Conservation (phyloP, 2,329 filamentous ascomycete species). For the Capronia americana region DNA sequence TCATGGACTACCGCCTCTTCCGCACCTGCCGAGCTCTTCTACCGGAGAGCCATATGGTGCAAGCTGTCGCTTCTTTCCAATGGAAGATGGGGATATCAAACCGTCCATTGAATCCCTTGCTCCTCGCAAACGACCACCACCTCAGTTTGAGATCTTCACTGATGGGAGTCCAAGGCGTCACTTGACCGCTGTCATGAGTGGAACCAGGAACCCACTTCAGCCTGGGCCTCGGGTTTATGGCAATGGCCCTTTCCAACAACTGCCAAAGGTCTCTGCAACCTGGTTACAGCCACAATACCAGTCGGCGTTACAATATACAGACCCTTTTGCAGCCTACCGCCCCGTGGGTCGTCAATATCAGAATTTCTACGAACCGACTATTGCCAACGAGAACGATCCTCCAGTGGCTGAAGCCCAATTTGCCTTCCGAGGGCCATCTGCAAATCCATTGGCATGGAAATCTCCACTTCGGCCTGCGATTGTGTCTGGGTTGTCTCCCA, state of each 20-base stretch:
- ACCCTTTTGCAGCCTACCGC: conserved; percentile 26
- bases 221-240: conserved; percentile 20
- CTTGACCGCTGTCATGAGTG: conserved; percentile 9
- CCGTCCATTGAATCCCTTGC: conserved; percentile 43
- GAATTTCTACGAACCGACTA: conserved; percentile 25
- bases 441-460: conserved; percentile 34
- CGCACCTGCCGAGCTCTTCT: conserved; percentile 38
- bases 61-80: conserved; percentile 38
- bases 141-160: conserved; percentile 47
- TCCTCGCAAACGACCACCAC: conserved; percentile 41
- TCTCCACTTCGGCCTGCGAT: conserved; percentile 22
- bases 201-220: conserved; percentile 26
- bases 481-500: conserved; percentile 12
- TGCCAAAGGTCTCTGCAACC: conserved; percentile 23
- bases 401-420: conserved; percentile 14
- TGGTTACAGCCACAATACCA: conserved; percentile 38
- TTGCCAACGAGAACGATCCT: conserved; percentile 33
- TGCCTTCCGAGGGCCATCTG: conserved; percentile 7
- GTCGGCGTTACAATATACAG: conserved; percentile 27
- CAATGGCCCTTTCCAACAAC: conserved; percentile 22
- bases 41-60: conserved; percentile 34
- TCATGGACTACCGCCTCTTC: conserved; percentile 35
- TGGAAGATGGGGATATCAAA: conserved; percentile 43
- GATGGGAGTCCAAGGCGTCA: conserved; percentile 42
- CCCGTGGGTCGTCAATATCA: conserved; percentile 25